A percentile compares a stretch with the other conserved stretches of the same genome.
Conservation (phyloP, 192 early-diverging fungal genomes). For the Spizellomyces sp. region DNA sequence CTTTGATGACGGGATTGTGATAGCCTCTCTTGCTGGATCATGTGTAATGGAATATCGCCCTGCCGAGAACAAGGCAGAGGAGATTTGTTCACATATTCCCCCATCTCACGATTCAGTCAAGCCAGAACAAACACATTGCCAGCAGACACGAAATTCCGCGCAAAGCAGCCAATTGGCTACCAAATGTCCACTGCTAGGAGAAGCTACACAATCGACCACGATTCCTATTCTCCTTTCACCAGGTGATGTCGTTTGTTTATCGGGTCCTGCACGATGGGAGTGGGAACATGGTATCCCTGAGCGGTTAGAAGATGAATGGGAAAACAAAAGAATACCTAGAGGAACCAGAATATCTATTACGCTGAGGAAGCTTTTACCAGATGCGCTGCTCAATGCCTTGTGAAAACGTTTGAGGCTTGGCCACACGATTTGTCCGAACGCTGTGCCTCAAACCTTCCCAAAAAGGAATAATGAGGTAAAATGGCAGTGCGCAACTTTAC, state of each 20-base stretch:
- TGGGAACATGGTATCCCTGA: conserved; percentile 60
- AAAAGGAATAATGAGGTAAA: too few species aligned
- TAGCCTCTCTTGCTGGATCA: conserved; percentile 43
- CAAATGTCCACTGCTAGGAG: neutral
- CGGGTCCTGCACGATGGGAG: conserved; percentile 49
- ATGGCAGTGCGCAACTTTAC: too few species aligned
- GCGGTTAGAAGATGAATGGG: conserved; percentile 21
- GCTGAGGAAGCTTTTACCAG: conserved; percentile 19
- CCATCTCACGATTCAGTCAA: neutral
- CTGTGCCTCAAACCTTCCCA: too few species aligned
- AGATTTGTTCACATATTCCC: neutral
- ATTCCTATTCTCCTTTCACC: conserved; percentile 30
- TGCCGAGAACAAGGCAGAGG: conserved; percentile 25
- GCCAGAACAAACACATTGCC: neutral
- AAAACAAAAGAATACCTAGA: conserved; percentile 17
- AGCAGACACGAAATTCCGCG: neutral
- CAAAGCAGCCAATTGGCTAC: too few species aligned
- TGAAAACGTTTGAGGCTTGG: neutral
- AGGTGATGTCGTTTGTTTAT: conserved; percentile 52
- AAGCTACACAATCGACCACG: neutral
- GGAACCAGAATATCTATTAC: conserved; percentile 32
- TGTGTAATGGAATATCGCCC: conserved; percentile 34
- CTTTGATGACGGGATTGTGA: conserved; percentile 52
- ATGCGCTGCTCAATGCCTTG: neutral
- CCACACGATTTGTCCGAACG: neutral